Conservation (phyloP, 768 basidiomycete genomes). For the Albatrellus ellisii region DNA sequence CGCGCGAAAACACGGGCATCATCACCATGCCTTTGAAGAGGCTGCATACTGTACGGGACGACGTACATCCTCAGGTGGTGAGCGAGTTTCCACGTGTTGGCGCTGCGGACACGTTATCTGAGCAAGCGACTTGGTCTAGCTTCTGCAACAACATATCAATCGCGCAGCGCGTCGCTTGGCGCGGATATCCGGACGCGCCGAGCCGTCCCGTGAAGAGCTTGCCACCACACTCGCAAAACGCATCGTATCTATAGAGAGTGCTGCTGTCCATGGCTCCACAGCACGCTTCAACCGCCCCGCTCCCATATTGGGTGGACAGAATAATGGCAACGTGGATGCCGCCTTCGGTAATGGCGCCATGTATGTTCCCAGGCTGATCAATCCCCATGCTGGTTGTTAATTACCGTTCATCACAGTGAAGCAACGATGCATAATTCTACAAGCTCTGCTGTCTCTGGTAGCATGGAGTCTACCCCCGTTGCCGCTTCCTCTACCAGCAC, state of each 20-base stretch:
- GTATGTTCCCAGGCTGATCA: not conserved
- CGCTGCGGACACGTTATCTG: not conserved
- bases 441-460: not conserved
- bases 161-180: slow-evolving; percentile 50
- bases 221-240: slow-evolving; percentile 30
- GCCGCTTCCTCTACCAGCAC: not conserved
- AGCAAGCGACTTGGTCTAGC: slow-evolving; percentile 25
- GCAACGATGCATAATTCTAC: too few relatives aligned
- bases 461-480: not conserved
- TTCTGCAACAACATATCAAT: slow-evolving; percentile 60
- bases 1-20: slow-evolving; percentile 18
- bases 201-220: slow-evolving; percentile 36
- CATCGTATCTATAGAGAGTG: slow-evolving; percentile 12
- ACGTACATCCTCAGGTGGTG: slow-evolving; percentile 31
- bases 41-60: slow-evolving; percentile 16
- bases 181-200: slow-evolving; percentile 48
- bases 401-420: too few relatives aligned
- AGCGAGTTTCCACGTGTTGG: slow-evolving; percentile 12
- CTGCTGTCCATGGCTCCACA: not conserved
- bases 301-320: not conserved
- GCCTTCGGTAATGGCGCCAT: not conserved
- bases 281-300: slow-evolving; percentile 12
- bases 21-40: slow-evolving; percentile 32
- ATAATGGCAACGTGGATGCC: not conserved
- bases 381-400: not conserved